Conservation (phyloP, 176 grass and related monocot genomes). For the Aegilops umbellulata region DNA sequence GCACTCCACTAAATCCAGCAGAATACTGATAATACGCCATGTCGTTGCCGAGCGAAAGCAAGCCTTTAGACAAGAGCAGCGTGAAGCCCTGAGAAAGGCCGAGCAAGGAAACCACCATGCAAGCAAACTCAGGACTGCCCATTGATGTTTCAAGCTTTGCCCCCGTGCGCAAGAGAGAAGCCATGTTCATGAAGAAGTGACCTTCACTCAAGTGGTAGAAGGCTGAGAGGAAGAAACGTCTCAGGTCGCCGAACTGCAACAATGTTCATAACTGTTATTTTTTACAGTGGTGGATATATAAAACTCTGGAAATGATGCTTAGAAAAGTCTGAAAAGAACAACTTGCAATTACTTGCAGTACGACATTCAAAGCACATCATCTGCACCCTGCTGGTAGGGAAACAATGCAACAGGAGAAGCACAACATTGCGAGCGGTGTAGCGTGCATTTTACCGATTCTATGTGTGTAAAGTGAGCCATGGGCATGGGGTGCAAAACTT, state of each 20-base stretch:
- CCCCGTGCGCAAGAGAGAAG: conserved; percentile 87
- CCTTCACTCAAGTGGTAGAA: conserved; percentile 78
- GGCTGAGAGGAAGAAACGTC: conserved; percentile 77
- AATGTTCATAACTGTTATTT: neutral
- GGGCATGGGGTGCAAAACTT: neutral
- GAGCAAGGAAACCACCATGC: conserved; percentile 68
- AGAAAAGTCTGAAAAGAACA: neutral
- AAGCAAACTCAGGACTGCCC: conserved; percentile 73
- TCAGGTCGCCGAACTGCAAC: conserved; percentile 61
- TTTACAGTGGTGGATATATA: neutral
- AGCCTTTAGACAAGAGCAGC: conserved; percentile 54
- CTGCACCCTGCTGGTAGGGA: neutral
- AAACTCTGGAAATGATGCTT: neutral
- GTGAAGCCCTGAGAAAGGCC: conserved; percentile 74
- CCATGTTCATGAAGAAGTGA: conserved; percentile 89
- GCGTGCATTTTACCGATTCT: neutral
- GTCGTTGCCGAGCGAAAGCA: conserved; percentile 42
- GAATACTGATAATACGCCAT: conserved; percentile 57
- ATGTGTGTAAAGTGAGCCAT: neutral
- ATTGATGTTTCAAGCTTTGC: conserved; percentile 76
- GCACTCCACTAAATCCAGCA: conserved; percentile 89
- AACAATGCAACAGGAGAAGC: neutral
- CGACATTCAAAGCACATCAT: neutral
- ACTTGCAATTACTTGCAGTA: neutral
- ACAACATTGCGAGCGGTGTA: neutral